Conservation (phyloP, 352 stramenopile species). For the Pilasporangium apinafurcum region DNA sequence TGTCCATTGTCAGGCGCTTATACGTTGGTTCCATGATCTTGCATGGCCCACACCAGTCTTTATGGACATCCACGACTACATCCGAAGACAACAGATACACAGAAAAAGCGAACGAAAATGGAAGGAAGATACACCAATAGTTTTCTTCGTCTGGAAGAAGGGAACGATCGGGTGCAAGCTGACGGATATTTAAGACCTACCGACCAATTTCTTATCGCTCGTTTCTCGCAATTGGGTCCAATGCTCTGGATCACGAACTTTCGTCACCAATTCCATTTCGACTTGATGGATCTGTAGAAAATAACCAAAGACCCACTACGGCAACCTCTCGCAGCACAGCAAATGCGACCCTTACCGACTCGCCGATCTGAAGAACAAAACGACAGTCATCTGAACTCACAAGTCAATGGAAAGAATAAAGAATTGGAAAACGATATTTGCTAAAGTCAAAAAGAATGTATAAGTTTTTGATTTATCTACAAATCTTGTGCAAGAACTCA, state of each 20-base stretch:
- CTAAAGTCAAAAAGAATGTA: too few species aligned
- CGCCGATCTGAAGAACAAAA: too few species aligned
- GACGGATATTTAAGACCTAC: constrained; percentile 13
- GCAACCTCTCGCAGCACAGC: too few species aligned
- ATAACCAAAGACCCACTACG: too few species aligned
- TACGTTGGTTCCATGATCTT: constrained; percentile 78
- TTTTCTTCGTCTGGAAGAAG: neutral
- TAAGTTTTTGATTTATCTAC: too few species aligned
- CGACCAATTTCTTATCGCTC: constrained; percentile 61
- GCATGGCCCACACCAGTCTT: constrained; percentile 65
- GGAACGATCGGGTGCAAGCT: neutral
- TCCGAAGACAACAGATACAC: neutral
- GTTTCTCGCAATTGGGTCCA: constrained; percentile 40
- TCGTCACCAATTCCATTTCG: constrained; percentile 39
- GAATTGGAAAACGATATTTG: too few species aligned
- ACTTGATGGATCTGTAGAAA: neutral
- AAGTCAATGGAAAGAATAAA: too few species aligned
- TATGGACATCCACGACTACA: constrained; percentile 61
- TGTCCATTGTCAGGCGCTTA: constrained; percentile 50
- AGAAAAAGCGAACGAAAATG: too few species aligned
- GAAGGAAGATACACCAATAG: too few species aligned
- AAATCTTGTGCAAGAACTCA: too few species aligned
- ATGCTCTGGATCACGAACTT: constrained; percentile 56
- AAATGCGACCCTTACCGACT: too few species aligned
- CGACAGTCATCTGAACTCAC: too few species aligned